These are phyloP conservation scores for Phytophthora cryptogea DNA, from an alignment of 352 stramenopile species.

Conservation along the genomic window DNA sequence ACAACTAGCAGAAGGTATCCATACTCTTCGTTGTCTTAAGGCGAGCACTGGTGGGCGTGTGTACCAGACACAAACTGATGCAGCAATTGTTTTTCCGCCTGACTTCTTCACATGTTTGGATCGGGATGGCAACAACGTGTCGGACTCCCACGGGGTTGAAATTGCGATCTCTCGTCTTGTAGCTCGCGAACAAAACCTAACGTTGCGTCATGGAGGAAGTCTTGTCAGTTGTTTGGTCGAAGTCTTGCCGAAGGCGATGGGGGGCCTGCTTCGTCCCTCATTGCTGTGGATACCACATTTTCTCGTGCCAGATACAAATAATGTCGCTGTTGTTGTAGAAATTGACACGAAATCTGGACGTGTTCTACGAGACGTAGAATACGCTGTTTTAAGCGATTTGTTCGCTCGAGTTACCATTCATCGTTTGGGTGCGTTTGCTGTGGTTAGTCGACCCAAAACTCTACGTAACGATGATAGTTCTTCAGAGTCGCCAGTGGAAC, in stretches of 20 bases:
- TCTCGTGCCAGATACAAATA: slow-evolving; percentile 6
- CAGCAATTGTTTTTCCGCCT: slow-evolving; percentile 54
- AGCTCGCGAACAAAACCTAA: slow-evolving; percentile 4
- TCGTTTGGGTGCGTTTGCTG: slow-evolving; percentile 25
- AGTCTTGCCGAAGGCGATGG: slow-evolving; percentile 41
- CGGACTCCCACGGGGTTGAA: slow-evolving; percentile 52
- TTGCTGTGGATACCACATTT: slow-evolving; percentile 40
- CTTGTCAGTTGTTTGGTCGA: slow-evolving; percentile 56
- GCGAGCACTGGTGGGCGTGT: slow-evolving; percentile 46
- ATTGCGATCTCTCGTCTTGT: slow-evolving; percentile 39
- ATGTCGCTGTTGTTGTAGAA: slow-evolving; percentile 28
- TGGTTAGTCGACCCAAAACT: slow-evolving; percentile 15
- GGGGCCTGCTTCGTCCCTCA: slow-evolving; percentile 28
- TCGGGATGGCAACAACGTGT: slow-evolving; percentile 45
- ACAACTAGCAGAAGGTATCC: slow-evolving; percentile 1
- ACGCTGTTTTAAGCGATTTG: slow-evolving; percentile 4
- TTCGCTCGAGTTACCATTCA: slow-evolving; percentile 20
- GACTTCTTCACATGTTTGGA: slow-evolving; percentile 55
- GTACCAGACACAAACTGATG: slow-evolving; percentile 22
- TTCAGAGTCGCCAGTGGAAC: slow-evolving; percentile 7
- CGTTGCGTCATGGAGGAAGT: slow-evolving; percentile 28
- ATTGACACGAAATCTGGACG: slow-evolving; percentile 31
- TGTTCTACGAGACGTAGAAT: slow-evolving; percentile 25
- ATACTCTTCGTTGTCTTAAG: slow-evolving; percentile 41
- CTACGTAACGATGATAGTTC: slow-evolving; percentile 7